A percentile compares a stretch with the other conserved stretches of the same genome.
These are phyloP conservation scores for Tirmania nivea DNA, from an alignment of 495 filamentous ascomycete genomes.

Conservation along the genomic window DNA sequence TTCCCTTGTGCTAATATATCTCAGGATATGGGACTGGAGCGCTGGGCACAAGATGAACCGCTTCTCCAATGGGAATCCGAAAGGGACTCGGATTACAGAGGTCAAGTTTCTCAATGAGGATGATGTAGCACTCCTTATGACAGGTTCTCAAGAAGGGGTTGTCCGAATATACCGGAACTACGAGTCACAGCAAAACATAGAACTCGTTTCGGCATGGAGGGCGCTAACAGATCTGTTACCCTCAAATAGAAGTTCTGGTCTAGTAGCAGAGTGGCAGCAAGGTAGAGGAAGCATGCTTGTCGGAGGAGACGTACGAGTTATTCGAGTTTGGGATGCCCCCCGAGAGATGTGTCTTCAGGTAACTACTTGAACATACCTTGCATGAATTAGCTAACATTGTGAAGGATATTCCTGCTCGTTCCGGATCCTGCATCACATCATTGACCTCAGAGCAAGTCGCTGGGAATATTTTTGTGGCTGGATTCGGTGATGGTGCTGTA, in stretches of 20 bases:
- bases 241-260: constrained; percentile 75
- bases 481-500: constrained; percentile 92
- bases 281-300: constrained; percentile 85
- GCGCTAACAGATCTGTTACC: constrained; percentile 81
- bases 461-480: constrained; percentile 83
- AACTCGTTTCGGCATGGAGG: constrained; percentile 81
- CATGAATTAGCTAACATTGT: not conserved
- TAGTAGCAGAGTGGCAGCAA: constrained; percentile 97
- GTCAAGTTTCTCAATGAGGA: constrained; percentile 96
- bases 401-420: constrained; percentile 80
- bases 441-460: constrained; percentile 94
- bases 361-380: constrained; percentile 12
- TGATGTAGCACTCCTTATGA: constrained; percentile 84
- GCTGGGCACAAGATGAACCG: constrained; percentile 45
- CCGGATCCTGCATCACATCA: constrained; percentile 84
- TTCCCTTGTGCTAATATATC: constrained; percentile 15
- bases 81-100: constrained; percentile 79
- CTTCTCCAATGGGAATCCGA: constrained; percentile 85
- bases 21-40: constrained; percentile 81
- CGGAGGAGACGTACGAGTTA: constrained; percentile 86
- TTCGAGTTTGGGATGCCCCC: constrained; percentile 85
- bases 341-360: constrained; percentile 74
- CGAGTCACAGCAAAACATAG: constrained; percentile 43
- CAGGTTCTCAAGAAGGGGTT: constrained; percentile 82
- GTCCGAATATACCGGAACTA: constrained; percentile 89